phyloP scores from a whole-genome alignment of 352 stramenopile species.

The Globisporangium radiosum region DNA sequence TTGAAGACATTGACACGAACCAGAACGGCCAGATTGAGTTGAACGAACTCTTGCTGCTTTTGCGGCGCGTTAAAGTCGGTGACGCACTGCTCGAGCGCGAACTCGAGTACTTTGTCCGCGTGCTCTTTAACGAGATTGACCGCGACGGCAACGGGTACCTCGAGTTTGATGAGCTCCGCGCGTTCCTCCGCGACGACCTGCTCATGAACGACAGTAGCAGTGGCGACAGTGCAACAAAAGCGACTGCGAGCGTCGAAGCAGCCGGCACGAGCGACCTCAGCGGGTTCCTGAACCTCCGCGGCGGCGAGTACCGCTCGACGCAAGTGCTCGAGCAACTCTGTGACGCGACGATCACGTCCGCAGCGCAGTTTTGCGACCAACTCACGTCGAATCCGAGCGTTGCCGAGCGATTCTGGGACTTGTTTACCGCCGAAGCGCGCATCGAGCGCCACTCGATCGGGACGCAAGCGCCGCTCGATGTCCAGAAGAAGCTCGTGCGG shows the following conservation, averaged over 20 bases:
- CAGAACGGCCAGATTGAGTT: slow-evolving; percentile 59
- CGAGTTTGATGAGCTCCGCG: slow-evolving; percentile 94
- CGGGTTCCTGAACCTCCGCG: slow-evolving; percentile 58
- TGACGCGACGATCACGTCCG: slow-evolving; percentile 42
- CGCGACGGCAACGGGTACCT: slow-evolving; percentile 88
- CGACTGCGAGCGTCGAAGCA: slow-evolving; percentile 15
- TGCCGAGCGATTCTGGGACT: slow-evolving; percentile 48
- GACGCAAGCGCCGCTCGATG: slow-evolving; percentile 36
- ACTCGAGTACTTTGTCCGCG: slow-evolving; percentile 53
- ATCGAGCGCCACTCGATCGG: slow-evolving; percentile 35
- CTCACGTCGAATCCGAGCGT: slow-evolving; percentile 36
- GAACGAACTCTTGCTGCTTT: slow-evolving; percentile 48
- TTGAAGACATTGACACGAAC: slow-evolving; percentile 70
- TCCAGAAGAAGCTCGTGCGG: slow-evolving; percentile 72
- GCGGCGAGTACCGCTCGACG: slow-evolving; percentile 59
- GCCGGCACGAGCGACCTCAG: slow-evolving; percentile 42
- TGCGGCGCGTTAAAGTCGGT: slow-evolving; percentile 59
- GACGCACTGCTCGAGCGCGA: slow-evolving; percentile 59
- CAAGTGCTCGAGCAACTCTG: slow-evolving; percentile 55
- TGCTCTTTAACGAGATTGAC: slow-evolving; percentile 89
- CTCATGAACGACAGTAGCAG: slow-evolving; percentile 6
- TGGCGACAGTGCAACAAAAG: background rate
- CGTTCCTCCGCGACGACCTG: slow-evolving; percentile 53
- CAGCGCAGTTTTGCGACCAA: slow-evolving; percentile 37
- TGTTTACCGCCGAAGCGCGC: slow-evolving; percentile 49